A percentile compares a stretch with the other conserved stretches of the same genome.
phyloP scores from a whole-genome alignment of 306 rosid species.

The Coriaria nepalensis region DNA sequence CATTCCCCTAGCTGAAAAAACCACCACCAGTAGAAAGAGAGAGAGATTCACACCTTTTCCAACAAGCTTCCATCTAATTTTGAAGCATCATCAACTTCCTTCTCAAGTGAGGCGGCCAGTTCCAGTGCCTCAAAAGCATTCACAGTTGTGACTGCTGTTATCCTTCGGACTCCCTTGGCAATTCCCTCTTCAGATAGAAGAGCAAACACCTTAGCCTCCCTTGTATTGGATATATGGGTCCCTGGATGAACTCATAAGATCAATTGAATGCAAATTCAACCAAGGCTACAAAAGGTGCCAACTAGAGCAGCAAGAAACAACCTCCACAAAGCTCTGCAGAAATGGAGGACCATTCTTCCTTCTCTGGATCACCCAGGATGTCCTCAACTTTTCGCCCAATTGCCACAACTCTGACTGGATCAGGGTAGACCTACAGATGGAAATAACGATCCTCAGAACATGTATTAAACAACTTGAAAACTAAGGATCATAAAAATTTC shows the following conservation, averaged over 20 bases:
- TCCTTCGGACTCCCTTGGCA: slow-evolving; percentile 89
- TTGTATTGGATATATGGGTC: slow-evolving; percentile 81
- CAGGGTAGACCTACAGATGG: slow-evolving; percentile 74
- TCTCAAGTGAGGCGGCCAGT: slow-evolving; percentile 56
- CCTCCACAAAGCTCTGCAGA: slow-evolving; percentile 94
- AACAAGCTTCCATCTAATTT: slow-evolving; percentile 51
- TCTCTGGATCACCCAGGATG: slow-evolving; percentile 64
- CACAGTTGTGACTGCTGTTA: slow-evolving; percentile 88
- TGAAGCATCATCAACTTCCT: slow-evolving; percentile 55
- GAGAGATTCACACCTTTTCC: slow-evolving; percentile 55
- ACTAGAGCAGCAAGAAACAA: slow-evolving; percentile 16
- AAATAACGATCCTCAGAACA: slow-evolving; percentile 8
- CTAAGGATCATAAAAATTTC: slow-evolving; percentile 10
- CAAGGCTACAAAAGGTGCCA: slow-evolving; percentile 11
- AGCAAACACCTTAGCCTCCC: slow-evolving; percentile 89
- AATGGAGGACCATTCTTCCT: slow-evolving; percentile 56
- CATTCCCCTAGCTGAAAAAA: neutral
- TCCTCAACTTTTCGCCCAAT: slow-evolving; percentile 81
- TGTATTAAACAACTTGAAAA: neutral
- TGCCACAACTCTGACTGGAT: slow-evolving; percentile 86
- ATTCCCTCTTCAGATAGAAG: slow-evolving; percentile 94
- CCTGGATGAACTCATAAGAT: slow-evolving; percentile 34
- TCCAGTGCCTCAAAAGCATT: slow-evolving; percentile 51
- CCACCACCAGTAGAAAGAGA: slow-evolving; percentile 3
- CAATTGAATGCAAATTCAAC: slow-evolving; percentile 12